phyloP scores from a whole-genome alignment of 768 basidiomycete species.

The Astraeus odoratus region DNA sequence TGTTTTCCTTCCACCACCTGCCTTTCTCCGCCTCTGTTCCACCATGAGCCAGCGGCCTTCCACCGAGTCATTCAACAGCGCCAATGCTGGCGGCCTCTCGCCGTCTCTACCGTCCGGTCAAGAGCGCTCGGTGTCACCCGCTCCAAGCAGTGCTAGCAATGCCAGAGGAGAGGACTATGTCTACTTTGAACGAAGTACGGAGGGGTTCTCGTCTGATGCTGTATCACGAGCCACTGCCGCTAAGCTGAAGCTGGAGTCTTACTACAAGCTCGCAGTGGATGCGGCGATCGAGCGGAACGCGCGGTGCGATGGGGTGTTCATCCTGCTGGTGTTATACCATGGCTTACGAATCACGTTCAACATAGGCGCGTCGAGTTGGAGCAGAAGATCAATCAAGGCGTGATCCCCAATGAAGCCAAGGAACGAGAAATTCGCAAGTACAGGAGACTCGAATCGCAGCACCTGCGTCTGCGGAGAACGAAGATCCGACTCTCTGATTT shows the following conservation, averaged over 20 bases:
- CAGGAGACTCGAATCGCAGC: conserved; percentile 81
- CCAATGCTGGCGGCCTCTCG: conserved; percentile 13
- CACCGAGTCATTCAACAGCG: conserved; percentile 18
- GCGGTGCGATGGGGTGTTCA: conserved; percentile 44
- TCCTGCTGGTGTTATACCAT: background rate
- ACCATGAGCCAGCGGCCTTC: conserved; percentile 27
- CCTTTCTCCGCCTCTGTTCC: background rate
- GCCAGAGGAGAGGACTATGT: conserved; percentile 59
- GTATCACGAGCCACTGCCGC: conserved; percentile 88
- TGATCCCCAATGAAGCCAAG: conserved; percentile 73
- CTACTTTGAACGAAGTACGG: conserved; percentile 86
- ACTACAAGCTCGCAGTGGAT: conserved; percentile 97
- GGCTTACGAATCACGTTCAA: conserved; percentile 4
- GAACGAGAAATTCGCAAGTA: conserved; percentile 83
- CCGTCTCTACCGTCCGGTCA: conserved; percentile 13
- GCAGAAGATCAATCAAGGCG: conserved; percentile 70
- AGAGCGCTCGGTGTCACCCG: conserved; percentile 25
- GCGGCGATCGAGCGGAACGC: conserved; percentile 93
- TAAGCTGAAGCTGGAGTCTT: conserved; percentile 94
- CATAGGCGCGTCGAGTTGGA: conserved; percentile 84
- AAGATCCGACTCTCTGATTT: conserved; percentile 93
- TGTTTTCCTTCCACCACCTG: background rate
- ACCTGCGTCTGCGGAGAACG: conserved; percentile 86
- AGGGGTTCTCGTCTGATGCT: conserved; percentile 78
- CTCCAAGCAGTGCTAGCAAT: conserved; percentile 25